These are phyloP conservation scores for Luzula sylvatica DNA, from an alignment of 176 grass and related monocot genomes.

Conservation along the genomic window DNA sequence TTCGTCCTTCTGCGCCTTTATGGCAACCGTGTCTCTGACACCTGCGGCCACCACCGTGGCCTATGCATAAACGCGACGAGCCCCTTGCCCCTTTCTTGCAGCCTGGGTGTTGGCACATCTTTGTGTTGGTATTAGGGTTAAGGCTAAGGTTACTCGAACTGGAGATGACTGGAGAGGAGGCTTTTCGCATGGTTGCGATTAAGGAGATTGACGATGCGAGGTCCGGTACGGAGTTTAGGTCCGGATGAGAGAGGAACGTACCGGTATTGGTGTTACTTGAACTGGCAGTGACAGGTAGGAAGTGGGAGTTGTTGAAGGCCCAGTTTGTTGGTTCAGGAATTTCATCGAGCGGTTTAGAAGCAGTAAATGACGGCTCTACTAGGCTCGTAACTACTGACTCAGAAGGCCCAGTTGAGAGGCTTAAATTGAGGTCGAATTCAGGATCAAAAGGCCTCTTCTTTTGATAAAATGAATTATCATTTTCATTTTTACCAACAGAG, in stretches of 20 bases:
- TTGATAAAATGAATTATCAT: conserved; percentile 21
- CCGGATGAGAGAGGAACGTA: conserved; percentile 30
- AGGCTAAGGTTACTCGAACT: conserved; percentile 38
- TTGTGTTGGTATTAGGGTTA: conserved; percentile 26
- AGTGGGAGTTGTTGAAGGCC: conserved; percentile 18
- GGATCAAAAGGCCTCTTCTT: conserved; percentile 24
- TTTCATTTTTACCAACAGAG: conserved; percentile 24
- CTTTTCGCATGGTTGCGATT: conserved; percentile 27
- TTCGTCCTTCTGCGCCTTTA: conserved; percentile 91
- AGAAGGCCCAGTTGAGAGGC: conserved; percentile 52
- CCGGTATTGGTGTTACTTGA: background rate
- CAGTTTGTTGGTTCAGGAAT: conserved; percentile 30
- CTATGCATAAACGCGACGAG: conserved; percentile 78
- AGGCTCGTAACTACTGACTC: conserved; percentile 40
- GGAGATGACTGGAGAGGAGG: conserved; percentile 32
- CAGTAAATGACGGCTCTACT: background rate
- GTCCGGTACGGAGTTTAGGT: conserved; percentile 24
- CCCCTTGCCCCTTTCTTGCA: conserved; percentile 88
- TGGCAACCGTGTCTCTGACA: conserved; percentile 73
- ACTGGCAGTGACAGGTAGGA: background rate
- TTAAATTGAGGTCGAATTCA: conserved; percentile 59
- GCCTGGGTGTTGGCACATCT: conserved; percentile 65
- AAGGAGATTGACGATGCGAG: conserved; percentile 30
- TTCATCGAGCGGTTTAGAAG: conserved; percentile 20
- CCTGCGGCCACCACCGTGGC: conserved; percentile 75